Conservation (phyloP, 75 land plant species). For the Pinus albicaulis region DNA sequence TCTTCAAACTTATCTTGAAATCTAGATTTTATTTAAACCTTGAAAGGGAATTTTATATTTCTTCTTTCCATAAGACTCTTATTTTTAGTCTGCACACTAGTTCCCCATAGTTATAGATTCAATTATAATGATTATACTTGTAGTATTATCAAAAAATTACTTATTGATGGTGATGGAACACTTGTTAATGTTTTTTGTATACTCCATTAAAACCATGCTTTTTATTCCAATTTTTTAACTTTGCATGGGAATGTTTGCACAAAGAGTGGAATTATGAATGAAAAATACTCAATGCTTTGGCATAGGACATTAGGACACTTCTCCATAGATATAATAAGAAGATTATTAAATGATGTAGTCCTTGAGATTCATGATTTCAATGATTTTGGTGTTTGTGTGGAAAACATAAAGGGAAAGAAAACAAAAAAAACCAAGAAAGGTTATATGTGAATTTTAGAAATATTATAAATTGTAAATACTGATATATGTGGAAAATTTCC, state of each 20-base stretch:
- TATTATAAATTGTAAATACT: constrained; percentile 8
- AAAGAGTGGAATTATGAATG: not conserved
- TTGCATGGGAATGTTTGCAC: not conserved
- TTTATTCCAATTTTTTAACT: not conserved
- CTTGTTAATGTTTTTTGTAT: constrained; percentile 9
- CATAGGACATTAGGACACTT: constrained; percentile 23
- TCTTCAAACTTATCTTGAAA: constrained; percentile 8
- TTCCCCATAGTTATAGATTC: not conserved
- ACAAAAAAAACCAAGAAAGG: constrained; percentile 3
- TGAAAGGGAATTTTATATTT: constrained; percentile 2
- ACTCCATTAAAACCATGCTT: not conserved
- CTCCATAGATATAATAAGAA: constrained; percentile 10
- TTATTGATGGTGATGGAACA: not conserved
- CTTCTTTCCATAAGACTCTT: not conserved
- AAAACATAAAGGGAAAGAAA: constrained; percentile 23
- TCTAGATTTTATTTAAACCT: constrained; percentile 4
- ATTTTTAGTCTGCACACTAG: constrained; percentile 10
- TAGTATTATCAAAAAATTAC: not conserved
- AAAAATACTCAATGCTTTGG: constrained; percentile 13
- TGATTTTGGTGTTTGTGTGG: constrained; percentile 15
- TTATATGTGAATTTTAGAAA: not conserved
- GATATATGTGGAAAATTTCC: constrained; percentile 6
- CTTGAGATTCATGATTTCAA: constrained; percentile 7
- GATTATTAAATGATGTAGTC: constrained; percentile 14
- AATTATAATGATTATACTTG: not conserved